phyloP scores from a whole-genome alignment of 2,329 filamentous ascomycete species.

The Pseudogymnoascus verrucosus region DNA sequence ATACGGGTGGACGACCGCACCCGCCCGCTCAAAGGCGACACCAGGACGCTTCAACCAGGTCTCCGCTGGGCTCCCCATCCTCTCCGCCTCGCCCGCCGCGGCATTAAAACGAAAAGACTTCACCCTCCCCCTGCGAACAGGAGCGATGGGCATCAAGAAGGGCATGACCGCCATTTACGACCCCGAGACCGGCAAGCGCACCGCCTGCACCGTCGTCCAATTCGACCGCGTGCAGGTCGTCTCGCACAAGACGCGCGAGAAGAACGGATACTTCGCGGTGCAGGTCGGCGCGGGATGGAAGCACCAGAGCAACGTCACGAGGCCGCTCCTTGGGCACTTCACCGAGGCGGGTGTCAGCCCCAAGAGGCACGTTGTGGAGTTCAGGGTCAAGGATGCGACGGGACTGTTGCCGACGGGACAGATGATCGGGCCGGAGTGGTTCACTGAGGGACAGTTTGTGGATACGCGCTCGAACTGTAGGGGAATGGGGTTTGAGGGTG shows the following conservation, averaged over 20 bases:
- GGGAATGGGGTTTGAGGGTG: slow-evolving; percentile 91
- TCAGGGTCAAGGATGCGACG: slow-evolving; percentile 65
- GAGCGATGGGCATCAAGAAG: slow-evolving; percentile 81
- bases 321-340: slow-evolving; percentile 81
- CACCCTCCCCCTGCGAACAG: slow-evolving; percentile 62
- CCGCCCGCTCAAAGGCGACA: slow-evolving; percentile 36
- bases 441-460: slow-evolving; percentile 81
- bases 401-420: slow-evolving; percentile 72
- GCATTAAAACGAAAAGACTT: slow-evolving; percentile 50
- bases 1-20: slow-evolving; percentile 51
- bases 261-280: slow-evolving; percentile 89
- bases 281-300: slow-evolving; percentile 76
- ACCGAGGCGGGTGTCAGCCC: slow-evolving; percentile 73
- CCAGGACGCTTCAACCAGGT: slow-evolving; percentile 50
- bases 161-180: slow-evolving; percentile 93
- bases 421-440: slow-evolving; percentile 79
- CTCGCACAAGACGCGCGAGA: slow-evolving; percentile 69
- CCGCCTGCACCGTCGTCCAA: slow-evolving; percentile 86
- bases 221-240: slow-evolving; percentile 88
- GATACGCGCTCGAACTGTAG: slow-evolving; percentile 72
- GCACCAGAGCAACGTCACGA: slow-evolving; percentile 66
- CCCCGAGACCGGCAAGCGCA: slow-evolving; percentile 63
- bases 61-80: slow-evolving; percentile 46
- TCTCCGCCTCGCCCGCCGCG: slow-evolving; percentile 51
- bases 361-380: slow-evolving; percentile 79